These are phyloP conservation scores for Pyropia yezoensis DNA, from an alignment of 23 red algal species.

Conservation along the genomic window DNA sequence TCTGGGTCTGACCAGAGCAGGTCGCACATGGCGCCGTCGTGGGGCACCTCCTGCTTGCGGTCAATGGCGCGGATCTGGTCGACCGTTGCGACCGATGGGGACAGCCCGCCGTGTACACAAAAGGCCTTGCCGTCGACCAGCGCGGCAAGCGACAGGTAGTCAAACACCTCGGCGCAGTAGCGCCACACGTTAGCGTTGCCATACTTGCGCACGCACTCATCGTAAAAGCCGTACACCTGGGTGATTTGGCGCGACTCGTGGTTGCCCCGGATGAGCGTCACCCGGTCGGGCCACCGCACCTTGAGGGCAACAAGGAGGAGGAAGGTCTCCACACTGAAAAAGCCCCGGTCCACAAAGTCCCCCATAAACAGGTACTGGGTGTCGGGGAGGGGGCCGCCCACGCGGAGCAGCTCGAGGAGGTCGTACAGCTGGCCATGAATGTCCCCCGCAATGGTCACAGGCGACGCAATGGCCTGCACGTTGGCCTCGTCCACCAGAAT, in stretches of 20 bases:
- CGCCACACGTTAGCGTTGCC: conserved; percentile 88
- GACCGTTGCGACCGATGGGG: conserved; percentile 50
- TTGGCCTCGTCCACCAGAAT: conserved; percentile 88
- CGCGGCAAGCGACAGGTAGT: conserved; percentile 64
- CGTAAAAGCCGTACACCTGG: conserved; percentile 95
- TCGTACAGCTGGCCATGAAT: conserved; percentile 99
- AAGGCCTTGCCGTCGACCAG: conserved; percentile 66
- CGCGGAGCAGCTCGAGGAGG: conserved; percentile 85
- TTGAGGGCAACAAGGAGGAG: conserved; percentile 72
- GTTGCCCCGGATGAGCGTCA: conserved; percentile 84
- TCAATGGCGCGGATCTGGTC: conserved; percentile 87
- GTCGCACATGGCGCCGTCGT: conserved; percentile 94
- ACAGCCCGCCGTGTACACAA: conserved; percentile 88
- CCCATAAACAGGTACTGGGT: conserved; percentile 90
- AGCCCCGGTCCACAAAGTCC: conserved; percentile 94
- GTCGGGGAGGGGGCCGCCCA: conserved; percentile 69
- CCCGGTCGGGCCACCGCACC: conserved; percentile 71
- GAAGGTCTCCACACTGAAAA: conserved; percentile 82
- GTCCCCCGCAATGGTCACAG: conserved; percentile 94
- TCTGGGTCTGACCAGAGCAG: conserved; percentile 91
- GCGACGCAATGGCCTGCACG: conserved; percentile 69
- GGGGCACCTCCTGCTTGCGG: conserved; percentile 87
- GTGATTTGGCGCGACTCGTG: conserved; percentile 88
- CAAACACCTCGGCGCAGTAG: conserved; percentile 89
- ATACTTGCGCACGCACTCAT: conserved; percentile 93